Evolutionary conservation across 1,284 basidiomycete species (phyloP), one percentile per base, ranked within the genome.

Genomic region (Puccinia triticina): DNA sequence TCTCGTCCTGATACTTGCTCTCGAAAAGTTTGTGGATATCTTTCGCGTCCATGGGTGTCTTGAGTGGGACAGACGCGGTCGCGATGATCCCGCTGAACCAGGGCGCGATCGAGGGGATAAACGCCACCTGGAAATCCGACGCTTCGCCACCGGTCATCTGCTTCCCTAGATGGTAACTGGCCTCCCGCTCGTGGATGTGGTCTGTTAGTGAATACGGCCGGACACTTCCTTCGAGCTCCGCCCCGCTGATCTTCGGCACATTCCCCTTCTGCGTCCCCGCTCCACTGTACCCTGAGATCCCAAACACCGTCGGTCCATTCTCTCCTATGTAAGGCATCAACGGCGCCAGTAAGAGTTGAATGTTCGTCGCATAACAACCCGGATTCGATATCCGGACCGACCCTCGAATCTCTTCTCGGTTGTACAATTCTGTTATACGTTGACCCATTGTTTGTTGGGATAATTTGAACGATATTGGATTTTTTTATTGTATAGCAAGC

Each of bases 141-240:
- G 48, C 21, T n/a, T 43, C 48, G n/a, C 43, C 23, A 14, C 4
- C 16, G 26, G 4, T 7, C 5, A 29, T 29, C 12, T 96, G 90
- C 23, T 87, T 88, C 1, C 92, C 91, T 66, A 99, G 91, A 87
- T 98, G 96, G 83, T 89, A 89, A 1, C 91, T 91, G 0, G 95
- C 93, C 88, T 99, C 96, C 74, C 96, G 93, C 88, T 99, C 96
- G 89, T 99, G 96, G 86, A 99, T 98, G 88, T 99, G 96, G 88
- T 97, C 96, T 3, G 96, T 99, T 40, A 99, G 89, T 0, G 94
- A 85, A 88, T 99, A 99, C 0, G 96, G 92, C 55, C 92, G 90
- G 72, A 98, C 88, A 0, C 92, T 93, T 37, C 93, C 93, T 0
- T 88, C 88, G 7, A 99, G 90, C 84, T 90, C 91, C 84, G 93